Base-by-base conservation (phyloP, 331 rosid genomes). In the Acacia concinna region DNA sequence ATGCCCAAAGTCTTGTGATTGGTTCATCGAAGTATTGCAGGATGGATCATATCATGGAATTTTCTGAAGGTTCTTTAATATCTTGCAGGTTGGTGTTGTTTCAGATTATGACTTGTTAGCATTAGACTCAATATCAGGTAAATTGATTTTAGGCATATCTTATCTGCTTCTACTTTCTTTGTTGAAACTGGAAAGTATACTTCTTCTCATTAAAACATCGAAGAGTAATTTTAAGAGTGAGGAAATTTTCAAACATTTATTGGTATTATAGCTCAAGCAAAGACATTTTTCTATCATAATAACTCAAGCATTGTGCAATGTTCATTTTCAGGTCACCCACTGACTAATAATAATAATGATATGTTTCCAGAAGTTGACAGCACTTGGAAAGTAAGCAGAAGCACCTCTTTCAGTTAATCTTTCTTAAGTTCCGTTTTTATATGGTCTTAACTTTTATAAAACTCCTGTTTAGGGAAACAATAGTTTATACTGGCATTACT, bases 41-140 rank as follows among this genome's bases (percentile, higher is more conserved):
- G 31, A 49, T 71, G 74, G 49, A 5, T 52, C 30, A 57, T 71
- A 28, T 27, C 20, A 21, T 76, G 44, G 72, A 67, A 65, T 81
- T 64, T 40, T 41, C 9, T 27, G 13, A 35, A 68, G 73, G 73
- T 70, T 83, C 31, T 68, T 79, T 56, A 56, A 67, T 38, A 31
- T 38, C 70, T 20, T 78, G 87, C 89, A 92, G 97, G 93, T 92
- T 47, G 94, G 97, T 56, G 89, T 92, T 79, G 93, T 92, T 81
- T 92, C 97, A 13, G 97, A 92, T 79, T 92, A 92, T 71, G 97
- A 92, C 83, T 87, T 92, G 82, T 83, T 90, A 80, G 94, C 94
- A 66, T 76, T 92, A 82, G 97, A 92, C 83, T 86, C 93, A 37
- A 85, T 92, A 70, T 90, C 92, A 72, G 97, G 94, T 92, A 28